Percentiles rank a stretch among this genome's conserved stretches.
Conservation (phyloP, 2,329 filamentous ascomycete genomes). For the Stemphylium vesicarium region DNA sequence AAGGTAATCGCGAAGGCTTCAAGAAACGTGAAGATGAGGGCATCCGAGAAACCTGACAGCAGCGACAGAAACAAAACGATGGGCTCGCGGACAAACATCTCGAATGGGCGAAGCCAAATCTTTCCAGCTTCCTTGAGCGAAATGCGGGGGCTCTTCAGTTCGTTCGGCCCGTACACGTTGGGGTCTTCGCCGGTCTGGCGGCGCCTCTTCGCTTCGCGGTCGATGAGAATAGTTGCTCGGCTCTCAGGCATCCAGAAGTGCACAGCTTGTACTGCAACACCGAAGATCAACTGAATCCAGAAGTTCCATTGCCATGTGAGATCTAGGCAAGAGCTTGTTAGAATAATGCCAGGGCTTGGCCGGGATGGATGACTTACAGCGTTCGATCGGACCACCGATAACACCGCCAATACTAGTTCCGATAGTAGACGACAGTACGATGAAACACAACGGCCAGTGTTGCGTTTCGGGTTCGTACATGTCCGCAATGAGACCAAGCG, state of each 20-base stretch:
- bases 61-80: conserved; percentile 75
- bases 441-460: conserved; percentile 66
- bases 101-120: conserved; percentile 61
- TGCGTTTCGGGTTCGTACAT: conserved; percentile 64
- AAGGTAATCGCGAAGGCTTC: conserved; percentile 73
- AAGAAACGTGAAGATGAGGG: conserved; percentile 78
- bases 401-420: conserved; percentile 79
- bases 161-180: conserved; percentile 75
- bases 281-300: conserved; percentile 84
- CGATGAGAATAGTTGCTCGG: conserved; percentile 74
- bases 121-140: conserved; percentile 48
- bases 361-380: conserved; percentile 28
- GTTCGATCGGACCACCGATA: conserved; percentile 61
- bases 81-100: conserved; percentile 74
- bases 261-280: conserved; percentile 68
- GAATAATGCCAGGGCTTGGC: conserved; percentile 64
- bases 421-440: conserved; percentile 59
- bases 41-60: conserved; percentile 75
- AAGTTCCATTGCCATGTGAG: conserved; percentile 74
- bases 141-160: conserved; percentile 56
- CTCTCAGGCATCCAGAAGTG: conserved; percentile 77
- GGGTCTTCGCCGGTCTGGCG: conserved; percentile 64
- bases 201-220: conserved; percentile 75
- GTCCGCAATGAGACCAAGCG: conserved; percentile 67
- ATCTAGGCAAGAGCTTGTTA: conserved; percentile 48